phyloP scores from a whole-genome alignment of 441 rosid genomes.

The Viola pubescens region DNA sequence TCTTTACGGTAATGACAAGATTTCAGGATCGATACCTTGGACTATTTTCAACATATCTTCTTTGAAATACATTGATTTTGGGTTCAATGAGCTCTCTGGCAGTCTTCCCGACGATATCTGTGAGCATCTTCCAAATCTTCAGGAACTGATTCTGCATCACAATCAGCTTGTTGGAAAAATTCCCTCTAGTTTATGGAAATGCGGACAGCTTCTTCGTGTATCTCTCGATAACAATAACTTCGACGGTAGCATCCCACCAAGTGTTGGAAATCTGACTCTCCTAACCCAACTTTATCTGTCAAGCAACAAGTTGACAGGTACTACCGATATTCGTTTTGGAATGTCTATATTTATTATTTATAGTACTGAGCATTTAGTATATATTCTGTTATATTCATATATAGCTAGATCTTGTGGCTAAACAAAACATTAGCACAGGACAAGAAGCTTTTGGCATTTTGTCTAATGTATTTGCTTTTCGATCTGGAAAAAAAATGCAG shows the following conservation, averaged over 20 bases:
- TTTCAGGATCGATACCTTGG: conserved; percentile 2
- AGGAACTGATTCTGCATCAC: not conserved
- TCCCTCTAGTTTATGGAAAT: conserved; percentile 11
- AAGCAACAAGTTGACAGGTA: not conserved
- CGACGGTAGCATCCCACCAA: not conserved
- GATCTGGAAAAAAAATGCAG: not conserved
- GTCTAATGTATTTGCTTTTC: not conserved
- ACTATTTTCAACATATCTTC: conserved; percentile 15
- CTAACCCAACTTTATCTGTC: not conserved
- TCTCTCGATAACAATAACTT: not conserved
- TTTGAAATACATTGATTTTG: not conserved
- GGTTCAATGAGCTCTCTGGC: not conserved
- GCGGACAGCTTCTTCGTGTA: not conserved
- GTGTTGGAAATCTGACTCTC: conserved; percentile 1
- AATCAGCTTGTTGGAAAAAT: conserved; percentile 5
- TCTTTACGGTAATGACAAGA: not conserved
- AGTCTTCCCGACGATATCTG: conserved; percentile 2
- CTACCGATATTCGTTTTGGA: no score
- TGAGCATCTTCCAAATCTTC: conserved; percentile 1
- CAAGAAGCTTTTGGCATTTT: not conserved
- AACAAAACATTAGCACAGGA: no score
- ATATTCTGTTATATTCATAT: no score
- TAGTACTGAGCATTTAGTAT: no score
- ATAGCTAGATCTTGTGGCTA: no score
- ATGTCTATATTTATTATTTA: no score